Evolutionary conservation across 805 yeast species (phyloP), one percentile per base, ranked within the genome.

Genomic region (Naumovozyma baii): DNA sequence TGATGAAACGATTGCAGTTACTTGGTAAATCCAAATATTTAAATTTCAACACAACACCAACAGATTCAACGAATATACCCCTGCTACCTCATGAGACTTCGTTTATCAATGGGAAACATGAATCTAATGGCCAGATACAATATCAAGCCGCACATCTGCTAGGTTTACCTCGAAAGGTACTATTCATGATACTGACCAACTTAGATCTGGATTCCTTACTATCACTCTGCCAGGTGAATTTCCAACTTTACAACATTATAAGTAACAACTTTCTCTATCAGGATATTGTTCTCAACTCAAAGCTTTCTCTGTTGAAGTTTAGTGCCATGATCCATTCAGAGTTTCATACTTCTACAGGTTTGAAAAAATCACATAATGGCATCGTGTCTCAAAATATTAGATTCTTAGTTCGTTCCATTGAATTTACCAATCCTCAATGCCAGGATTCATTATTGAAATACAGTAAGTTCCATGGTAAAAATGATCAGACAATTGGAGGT

Each of bases 381-480:
- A 32, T 17, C 9, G 29, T 33, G 7, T 44, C 52, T 3, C 50
- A 50, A 34, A 55, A 56, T 36, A 46, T 48, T 4, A 45, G 64
- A 25, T 55, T 55, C 37, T 37, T 57, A 22, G 54, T 57, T 3
- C 45, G 47, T 17, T 40, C 54, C 12, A 46, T 57, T 13, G 59
- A 57, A 29, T 59, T 59, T 39, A 47, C 41, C 8, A 43, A 57
- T 25, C 64, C 64, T 4, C 54, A 53, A 35, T 58, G 55, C 32
- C 62, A 57, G 36, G 63, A 59, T 39, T 57, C 63, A 13, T 33
- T 59, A 8, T 44, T 58, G 39, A 59, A 59, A 42, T 59, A 59
- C 38, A 49, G 59, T 37, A 55, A 52, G 33, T 59, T 43, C 34
- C 45, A 56, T 29, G 46, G 44, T 19, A 48, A 43, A 18, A 43